Conservation (phyloP, 208 protist species). For the Trichomonas gallinae region DNA sequence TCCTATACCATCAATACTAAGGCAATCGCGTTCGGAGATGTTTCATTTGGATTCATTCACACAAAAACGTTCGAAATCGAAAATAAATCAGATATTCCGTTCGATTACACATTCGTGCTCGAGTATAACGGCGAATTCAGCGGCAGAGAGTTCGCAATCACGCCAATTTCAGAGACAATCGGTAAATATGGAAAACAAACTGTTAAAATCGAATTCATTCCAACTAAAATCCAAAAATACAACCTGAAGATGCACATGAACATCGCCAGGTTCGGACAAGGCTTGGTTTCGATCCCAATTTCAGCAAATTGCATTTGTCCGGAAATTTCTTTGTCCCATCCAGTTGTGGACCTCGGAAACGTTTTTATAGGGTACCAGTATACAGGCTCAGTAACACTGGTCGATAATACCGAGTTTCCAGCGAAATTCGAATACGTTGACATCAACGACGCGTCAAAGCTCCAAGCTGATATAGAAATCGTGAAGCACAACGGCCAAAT, state of each 20-base stretch:
- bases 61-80: not conserved
- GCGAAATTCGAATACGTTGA: not conserved
- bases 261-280: not conserved
- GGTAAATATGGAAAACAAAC: not conserved
- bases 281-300: not conserved
- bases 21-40: not conserved
- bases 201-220: not conserved
- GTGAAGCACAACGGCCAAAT: not conserved
- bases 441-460: not conserved
- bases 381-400: not conserved
- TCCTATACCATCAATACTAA: not conserved
- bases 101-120: not conserved
- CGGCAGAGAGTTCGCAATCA: not conserved
- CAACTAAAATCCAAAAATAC: not conserved
- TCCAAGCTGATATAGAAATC: not conserved
- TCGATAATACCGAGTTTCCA: not conserved
- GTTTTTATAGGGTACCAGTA: not conserved
- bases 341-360: not conserved
- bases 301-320: not conserved
- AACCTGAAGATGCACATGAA: not conserved
- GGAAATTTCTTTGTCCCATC: not conserved
- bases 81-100: constrained; percentile 7
- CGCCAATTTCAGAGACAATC: not conserved
- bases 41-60: not conserved
- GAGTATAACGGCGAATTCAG: not conserved